phyloP scores from a whole-genome alignment of 192 early-diverging fungal genomes.

The Entophlyctis helioformis region DNA sequence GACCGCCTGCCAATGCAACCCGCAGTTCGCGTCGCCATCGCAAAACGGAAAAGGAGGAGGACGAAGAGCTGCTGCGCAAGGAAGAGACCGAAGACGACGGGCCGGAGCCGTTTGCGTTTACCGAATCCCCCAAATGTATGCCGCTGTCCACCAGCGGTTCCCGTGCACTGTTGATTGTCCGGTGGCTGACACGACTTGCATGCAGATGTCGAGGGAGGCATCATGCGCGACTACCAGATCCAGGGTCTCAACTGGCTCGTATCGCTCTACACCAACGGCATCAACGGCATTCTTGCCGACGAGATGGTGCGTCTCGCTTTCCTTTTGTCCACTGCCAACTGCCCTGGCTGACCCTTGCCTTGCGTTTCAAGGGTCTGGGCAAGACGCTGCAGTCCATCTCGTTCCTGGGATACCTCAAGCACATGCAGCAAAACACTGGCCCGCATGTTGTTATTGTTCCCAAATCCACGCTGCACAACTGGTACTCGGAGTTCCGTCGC shows the following conservation, averaged over 20 bases:
- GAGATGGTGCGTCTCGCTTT: conserved; percentile 69
- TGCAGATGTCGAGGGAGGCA: conserved; percentile 79
- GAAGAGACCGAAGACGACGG: conserved; percentile 45
- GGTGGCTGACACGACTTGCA: too few species aligned
- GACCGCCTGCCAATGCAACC: background rate
- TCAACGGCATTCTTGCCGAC: conserved; percentile 98
- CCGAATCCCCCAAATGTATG: conserved; percentile 79
- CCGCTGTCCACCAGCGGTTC: background rate
- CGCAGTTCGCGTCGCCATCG: conserved; percentile 64
- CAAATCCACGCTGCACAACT: conserved; percentile 94
- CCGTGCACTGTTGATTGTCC: background rate
- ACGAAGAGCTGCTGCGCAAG: conserved; percentile 80
- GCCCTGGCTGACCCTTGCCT: background rate
- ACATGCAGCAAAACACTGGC: conserved; percentile 58
- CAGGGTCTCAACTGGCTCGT: conserved; percentile 98
- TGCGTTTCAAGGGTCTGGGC: conserved; percentile 77
- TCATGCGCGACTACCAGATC: conserved; percentile 89
- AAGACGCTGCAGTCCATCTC: conserved; percentile 96
- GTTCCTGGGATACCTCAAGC: conserved; percentile 90
- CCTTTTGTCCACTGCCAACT: background rate
- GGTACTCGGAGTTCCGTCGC: conserved; percentile 78
- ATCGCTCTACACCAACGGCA: conserved; percentile 88
- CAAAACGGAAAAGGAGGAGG: conserved; percentile 97
- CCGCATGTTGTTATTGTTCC: conserved; percentile 95
- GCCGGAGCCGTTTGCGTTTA: conserved; percentile 56